phyloP scores from a whole-genome alignment of 1,284 basidiomycete species.

The Ustilago lituana region DNA sequence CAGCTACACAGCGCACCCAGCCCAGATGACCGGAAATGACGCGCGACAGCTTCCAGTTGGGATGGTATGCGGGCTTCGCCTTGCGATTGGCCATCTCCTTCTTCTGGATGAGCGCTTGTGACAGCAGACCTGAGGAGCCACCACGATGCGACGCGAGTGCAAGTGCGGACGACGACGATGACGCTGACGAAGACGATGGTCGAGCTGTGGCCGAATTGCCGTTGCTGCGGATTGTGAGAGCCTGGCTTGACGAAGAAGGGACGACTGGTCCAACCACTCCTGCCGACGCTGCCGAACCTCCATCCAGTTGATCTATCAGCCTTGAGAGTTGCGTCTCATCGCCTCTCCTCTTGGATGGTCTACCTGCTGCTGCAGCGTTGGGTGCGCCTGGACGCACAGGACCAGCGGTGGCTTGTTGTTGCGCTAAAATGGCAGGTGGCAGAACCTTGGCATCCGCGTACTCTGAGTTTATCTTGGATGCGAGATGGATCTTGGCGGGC shows the following conservation, averaged over 20 bases:
- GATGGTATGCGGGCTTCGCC: slow-evolving; percentile 92
- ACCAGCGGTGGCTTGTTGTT: slow-evolving; percentile 83
- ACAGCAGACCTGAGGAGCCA: slow-evolving; percentile 44
- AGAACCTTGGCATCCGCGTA: slow-evolving; percentile 87
- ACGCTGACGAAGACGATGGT: slow-evolving; percentile 22
- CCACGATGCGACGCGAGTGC: slow-evolving; percentile 40
- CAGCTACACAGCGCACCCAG: slow-evolving; percentile 95
- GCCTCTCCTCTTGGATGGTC: slow-evolving; percentile 20
- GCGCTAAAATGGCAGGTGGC: slow-evolving; percentile 80
- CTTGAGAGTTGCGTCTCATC: slow-evolving; percentile 24
- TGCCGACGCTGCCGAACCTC: slow-evolving; percentile 9
- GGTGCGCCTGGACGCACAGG: slow-evolving; percentile 31
- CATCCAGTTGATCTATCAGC: slow-evolving; percentile 44
- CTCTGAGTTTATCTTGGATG: slow-evolving; percentile 81
- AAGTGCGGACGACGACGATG: slow-evolving; percentile 10
- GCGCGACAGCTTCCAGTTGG: slow-evolving; percentile 90
- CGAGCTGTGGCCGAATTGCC: slow-evolving; percentile 7
- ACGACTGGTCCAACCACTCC: slow-evolving; percentile 14
- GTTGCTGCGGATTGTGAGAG: slow-evolving; percentile 26
- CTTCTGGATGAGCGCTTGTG: slow-evolving; percentile 61
- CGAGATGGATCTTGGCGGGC: slow-evolving; percentile 68
- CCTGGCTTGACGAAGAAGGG: slow-evolving; percentile 33
- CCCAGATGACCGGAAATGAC: slow-evolving; percentile 98
- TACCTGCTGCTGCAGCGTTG: slow-evolving; percentile 4
- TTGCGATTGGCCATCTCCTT: slow-evolving; percentile 73